Base-by-base conservation (phyloP, 2,329 filamentous ascomycete species). In the Emergomyces orientalis region DNA sequence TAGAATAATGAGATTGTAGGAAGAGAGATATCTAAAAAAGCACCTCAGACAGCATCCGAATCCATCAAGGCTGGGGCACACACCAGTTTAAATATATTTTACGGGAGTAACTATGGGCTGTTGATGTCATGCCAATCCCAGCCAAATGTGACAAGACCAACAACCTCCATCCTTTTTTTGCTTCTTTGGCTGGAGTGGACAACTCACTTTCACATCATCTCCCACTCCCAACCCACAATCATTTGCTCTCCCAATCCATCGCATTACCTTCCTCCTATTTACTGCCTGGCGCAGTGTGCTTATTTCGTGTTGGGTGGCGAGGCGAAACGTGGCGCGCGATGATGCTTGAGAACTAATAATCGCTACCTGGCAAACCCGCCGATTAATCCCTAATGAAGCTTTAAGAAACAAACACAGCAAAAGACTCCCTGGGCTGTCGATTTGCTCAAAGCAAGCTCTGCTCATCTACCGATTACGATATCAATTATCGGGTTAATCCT, bases 91-190 rank as follows among this genome's bases (percentile, higher is more conserved):
- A 45, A 45, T n/a, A 45, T 47, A 25, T 8, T 22, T 22, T 6
- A 3, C 22, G 7, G 7, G 22, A 3, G 22, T 13, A 41, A 9
- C n/a, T 11, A 11, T 4, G 14, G 27, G 27, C 14, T 11, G 11
- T 57, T 57, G 55, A 57, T 57, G 55, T 57, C 55, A 57, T 43
- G 34, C n/a, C 55, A 32, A 57, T 41, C 34, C 22, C 37, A 41
- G 22, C 37, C 55, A 27, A 7, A 27, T 37, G 34, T 43, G 55
- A 57, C 55, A 14, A 34, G 22, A 17, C 34, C 13, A 25, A 19
- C 34, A 55, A 55, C 22, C 34, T 11, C 17, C 51, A 8, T 25
- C 13, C 25, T 17, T 32, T 54, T 54, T 34, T 54, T 19, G 27
- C 30, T 54, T n/a, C 19, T 45, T 11, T 54, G 27, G 11, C 17